Evolutionary conservation across 768 basidiomycete genomes (phyloP).

Genomic region (Coprinopsis cinerea): DNA sequence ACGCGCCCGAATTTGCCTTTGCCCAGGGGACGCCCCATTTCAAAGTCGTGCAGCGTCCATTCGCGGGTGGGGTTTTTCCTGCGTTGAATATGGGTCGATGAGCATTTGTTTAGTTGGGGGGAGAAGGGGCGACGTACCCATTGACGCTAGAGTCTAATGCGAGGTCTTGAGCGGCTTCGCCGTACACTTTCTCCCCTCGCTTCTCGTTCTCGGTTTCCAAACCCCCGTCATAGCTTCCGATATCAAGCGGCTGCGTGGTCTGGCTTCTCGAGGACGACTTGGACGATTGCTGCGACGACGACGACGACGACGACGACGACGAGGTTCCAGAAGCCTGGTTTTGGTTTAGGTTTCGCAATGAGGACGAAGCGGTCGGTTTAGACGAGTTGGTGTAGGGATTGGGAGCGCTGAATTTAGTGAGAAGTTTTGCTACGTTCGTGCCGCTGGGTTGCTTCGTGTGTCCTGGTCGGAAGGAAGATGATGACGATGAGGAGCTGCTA

Average conservation of each 20-base stretch:
- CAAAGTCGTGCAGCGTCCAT: conserved; percentile 82
- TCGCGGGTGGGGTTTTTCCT: conserved; percentile 74
- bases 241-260: conserved; percentile 49
- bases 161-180: conserved; percentile 73
- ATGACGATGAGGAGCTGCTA: conserved; percentile 16
- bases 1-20: conserved; percentile 99
- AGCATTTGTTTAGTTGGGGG: background rate
- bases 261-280: too few species aligned
- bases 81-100: background rate
- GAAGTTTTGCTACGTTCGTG: conserved; percentile 59
- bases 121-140: conserved; percentile 34
- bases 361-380: conserved; percentile 35
- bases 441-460: conserved; percentile 54
- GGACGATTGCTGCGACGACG: conserved; percentile 2
- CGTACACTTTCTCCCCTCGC: conserved; percentile 65
- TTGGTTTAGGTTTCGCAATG: conserved; percentile 41
- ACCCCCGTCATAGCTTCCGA: conserved; percentile 94
- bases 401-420: conserved; percentile 70
- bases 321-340: conserved; percentile 12
- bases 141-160: conserved; percentile 81
- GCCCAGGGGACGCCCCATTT: conserved; percentile 94
- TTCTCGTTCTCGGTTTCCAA: conserved; percentile 87
- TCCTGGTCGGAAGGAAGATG: conserved; percentile 25
- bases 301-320: conserved; percentile 8
- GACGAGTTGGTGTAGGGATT: conserved; percentile 38